Conservation (phyloP, 306 rosid genomes). For the Arachis hypogaea region DNA sequence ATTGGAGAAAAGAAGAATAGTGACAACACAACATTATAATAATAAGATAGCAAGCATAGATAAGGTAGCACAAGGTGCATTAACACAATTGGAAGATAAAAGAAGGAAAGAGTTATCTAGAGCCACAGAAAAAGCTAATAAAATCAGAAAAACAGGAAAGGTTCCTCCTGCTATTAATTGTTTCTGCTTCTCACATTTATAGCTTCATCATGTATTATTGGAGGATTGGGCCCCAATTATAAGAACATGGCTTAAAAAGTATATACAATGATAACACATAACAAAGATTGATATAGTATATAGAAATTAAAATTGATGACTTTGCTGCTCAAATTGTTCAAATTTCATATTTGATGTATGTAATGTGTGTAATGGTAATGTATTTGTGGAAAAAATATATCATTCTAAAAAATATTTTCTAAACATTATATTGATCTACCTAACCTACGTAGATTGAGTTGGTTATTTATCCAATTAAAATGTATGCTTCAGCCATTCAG, state of each 20-base stretch:
- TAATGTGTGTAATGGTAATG: no score
- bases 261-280: neutral
- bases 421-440: no score
- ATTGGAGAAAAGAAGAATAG: slow-evolving; percentile 53
- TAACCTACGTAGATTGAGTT: no score
- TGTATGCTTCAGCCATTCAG: no score
- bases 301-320: neutral
- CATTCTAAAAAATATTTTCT: no score
- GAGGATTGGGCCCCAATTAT: neutral
- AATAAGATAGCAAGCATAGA: slow-evolving; percentile 60
- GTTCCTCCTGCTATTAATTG: slow-evolving; percentile 48
- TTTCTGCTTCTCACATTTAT: slow-evolving; percentile 63
- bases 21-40: slow-evolving; percentile 52
- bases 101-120: slow-evolving; percentile 55
- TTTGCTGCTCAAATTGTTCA: slow-evolving; percentile 15
- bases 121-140: slow-evolving; percentile 56
- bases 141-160: slow-evolving; percentile 53
- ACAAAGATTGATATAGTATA: slow-evolving; percentile 1
- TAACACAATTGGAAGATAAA: slow-evolving; percentile 60
- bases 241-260: neutral
- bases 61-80: slow-evolving; percentile 61
- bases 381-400: no score
- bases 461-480: no score
- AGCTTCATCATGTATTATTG: neutral
- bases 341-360: no score